Conservation (phyloP, 2,329 filamentous ascomycete species). For the Fusarium azukiicola region DNA sequence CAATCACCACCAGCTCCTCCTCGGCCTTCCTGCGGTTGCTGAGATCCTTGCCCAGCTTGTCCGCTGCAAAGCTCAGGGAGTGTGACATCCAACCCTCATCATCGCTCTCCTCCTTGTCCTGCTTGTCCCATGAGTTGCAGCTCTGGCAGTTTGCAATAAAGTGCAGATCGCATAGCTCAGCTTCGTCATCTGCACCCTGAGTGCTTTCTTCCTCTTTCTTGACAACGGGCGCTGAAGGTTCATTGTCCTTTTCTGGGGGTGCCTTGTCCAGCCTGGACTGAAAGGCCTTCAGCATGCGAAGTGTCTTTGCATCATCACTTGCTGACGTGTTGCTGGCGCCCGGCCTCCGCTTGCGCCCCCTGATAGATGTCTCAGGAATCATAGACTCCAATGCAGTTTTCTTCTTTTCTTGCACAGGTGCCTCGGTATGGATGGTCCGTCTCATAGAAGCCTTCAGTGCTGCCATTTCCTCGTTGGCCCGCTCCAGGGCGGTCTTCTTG, state of each 20-base stretch:
- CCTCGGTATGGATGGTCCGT: constrained; percentile 75
- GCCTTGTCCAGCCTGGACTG: constrained; percentile 85
- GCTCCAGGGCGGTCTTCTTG: constrained; percentile 78
- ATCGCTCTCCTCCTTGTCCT: constrained; percentile 78
- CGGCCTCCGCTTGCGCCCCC: constrained; percentile 85
- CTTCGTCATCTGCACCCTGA: constrained; percentile 79
- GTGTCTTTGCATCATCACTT: constrained; percentile 80
- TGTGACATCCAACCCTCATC: constrained; percentile 93
- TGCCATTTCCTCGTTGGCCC: constrained; percentile 90
- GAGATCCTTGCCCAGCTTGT: constrained; percentile 94
- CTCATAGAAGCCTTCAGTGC: constrained; percentile 91
- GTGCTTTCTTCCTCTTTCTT: constrained; percentile 51
- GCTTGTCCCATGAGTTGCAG: constrained; percentile 91
- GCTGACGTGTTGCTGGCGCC: constrained; percentile 74
- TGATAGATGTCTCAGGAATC: constrained; percentile 86
- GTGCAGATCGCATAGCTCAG: constrained; percentile 92
- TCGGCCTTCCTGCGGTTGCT: constrained; percentile 95
- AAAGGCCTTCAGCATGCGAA: constrained; percentile 90
- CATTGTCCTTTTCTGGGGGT: constrained; percentile 63
- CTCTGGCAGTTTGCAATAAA: constrained; percentile 98
- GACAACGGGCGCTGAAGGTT: constrained; percentile 36
- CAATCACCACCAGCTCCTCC: constrained; percentile 95
- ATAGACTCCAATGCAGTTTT: constrained; percentile 86
- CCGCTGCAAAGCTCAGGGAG: constrained; percentile 91
- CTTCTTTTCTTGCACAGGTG: constrained; percentile 75